Evolutionary conservation across 768 basidiomycete species (phyloP).

Genomic region (Cystobasidium ongulense): DNA sequence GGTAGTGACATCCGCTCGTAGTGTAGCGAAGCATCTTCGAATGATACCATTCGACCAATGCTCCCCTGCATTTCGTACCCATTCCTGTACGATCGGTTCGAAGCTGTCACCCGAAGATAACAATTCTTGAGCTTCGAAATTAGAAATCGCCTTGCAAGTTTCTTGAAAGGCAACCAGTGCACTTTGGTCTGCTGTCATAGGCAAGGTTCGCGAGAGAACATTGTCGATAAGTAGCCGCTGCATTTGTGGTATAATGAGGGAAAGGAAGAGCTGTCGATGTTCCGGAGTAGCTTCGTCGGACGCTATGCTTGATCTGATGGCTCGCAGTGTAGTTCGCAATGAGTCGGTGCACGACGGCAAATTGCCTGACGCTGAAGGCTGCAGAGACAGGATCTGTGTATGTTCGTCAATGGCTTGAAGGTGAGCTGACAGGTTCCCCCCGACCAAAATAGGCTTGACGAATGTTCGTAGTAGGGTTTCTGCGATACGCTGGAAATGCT

Average conservation of each 20-base stretch:
- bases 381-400: background rate
- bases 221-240: background rate
- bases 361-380: background rate
- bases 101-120: background rate
- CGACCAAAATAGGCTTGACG: background rate
- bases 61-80: slow-evolving; percentile 4
- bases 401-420: background rate
- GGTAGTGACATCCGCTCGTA: background rate
- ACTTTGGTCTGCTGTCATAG: background rate
- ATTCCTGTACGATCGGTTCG: background rate
- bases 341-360: background rate
- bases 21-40: background rate
- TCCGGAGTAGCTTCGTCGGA: background rate
- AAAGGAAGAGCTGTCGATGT: background rate
- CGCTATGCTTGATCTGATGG: background rate
- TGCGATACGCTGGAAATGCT: slow-evolving; percentile 13
- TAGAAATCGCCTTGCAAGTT: background rate
- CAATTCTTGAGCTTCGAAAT: background rate
- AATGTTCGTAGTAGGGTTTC: background rate
- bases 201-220: background rate
- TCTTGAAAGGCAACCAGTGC: background rate
- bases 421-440: background rate
- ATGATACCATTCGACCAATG: slow-evolving; percentile 3
- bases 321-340: background rate
- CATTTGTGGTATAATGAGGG: background rate